phyloP scores from a whole-genome alignment of 768 basidiomycete genomes.

The Phallus indusiatus region DNA sequence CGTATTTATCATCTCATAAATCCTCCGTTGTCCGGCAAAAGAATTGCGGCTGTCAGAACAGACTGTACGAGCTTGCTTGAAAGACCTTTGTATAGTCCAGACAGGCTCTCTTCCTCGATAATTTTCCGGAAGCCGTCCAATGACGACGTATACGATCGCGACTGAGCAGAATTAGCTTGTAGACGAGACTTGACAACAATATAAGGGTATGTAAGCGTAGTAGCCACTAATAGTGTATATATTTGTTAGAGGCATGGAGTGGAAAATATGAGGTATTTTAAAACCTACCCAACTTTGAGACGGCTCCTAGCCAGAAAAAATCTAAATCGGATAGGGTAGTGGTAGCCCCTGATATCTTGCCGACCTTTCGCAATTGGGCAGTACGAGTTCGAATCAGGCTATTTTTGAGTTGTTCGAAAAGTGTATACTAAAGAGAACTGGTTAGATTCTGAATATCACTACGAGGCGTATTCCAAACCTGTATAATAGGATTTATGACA shows the following conservation, averaged over 20 bases:
- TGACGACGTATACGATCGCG: slow-evolving; percentile 66
- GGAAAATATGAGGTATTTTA: neutral
- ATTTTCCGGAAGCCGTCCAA: slow-evolving; percentile 72
- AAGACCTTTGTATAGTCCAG: slow-evolving; percentile 81
- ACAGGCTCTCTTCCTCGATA: slow-evolving; percentile 66
- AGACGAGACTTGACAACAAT: slow-evolving; percentile 72
- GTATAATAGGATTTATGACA: slow-evolving; percentile 91
- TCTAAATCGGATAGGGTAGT: slow-evolving; percentile 72
- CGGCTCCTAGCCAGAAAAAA: slow-evolving; percentile 89
- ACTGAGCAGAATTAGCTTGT: slow-evolving; percentile 62
- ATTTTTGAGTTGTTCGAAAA: slow-evolving; percentile 94
- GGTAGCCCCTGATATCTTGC: slow-evolving; percentile 32
- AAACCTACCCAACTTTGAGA: slow-evolving; percentile 73
- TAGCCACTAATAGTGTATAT: slow-evolving; percentile 25
- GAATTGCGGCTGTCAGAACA: slow-evolving; percentile 86
- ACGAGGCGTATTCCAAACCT: slow-evolving; percentile 18
- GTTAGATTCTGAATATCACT: neutral
- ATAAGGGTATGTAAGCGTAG: slow-evolving; percentile 61
- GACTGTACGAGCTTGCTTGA: slow-evolving; percentile 85
- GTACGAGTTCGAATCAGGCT: slow-evolving; percentile 56
- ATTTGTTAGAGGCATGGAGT: slow-evolving; percentile 33
- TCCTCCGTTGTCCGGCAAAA: slow-evolving; percentile 80
- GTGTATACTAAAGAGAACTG: slow-evolving; percentile 57
- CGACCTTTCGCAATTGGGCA: slow-evolving; percentile 34
- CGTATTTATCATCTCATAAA: slow-evolving; percentile 42